Percentiles rank a stretch among this genome's conserved stretches.
Conservation (phyloP, 2,329 filamentous ascomycete species). For the Neofusicoccum parvum region DNA sequence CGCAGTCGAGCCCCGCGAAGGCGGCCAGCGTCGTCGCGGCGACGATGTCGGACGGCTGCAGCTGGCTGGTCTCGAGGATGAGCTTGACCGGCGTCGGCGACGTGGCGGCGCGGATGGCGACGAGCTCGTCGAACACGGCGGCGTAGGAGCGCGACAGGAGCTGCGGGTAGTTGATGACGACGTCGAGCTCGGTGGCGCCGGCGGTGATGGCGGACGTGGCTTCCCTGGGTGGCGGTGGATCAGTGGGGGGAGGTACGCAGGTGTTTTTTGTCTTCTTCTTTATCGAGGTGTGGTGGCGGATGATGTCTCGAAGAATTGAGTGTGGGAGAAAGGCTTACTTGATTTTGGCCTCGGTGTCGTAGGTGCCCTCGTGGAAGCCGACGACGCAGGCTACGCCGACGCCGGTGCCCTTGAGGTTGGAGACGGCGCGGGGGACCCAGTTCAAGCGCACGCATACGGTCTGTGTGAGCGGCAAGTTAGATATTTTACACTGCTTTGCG, state of each 20-base stretch:
- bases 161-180: slow-evolving; percentile 58
- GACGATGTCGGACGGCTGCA: slow-evolving; percentile 53
- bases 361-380: slow-evolving; percentile 62
- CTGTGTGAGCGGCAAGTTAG: slow-evolving; percentile 25
- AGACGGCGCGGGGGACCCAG: slow-evolving; percentile 53
- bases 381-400: slow-evolving; percentile 61
- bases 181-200: slow-evolving; percentile 60
- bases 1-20: slow-evolving; percentile 58
- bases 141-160: slow-evolving; percentile 40
- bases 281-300: neutral
- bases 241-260: neutral
- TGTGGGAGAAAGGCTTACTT: slow-evolving; percentile 26
- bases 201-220: slow-evolving; percentile 50
- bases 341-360: slow-evolving; percentile 54
- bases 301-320: neutral
- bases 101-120: slow-evolving; percentile 53
- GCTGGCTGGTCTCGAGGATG: slow-evolving; percentile 61
- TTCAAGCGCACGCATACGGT: slow-evolving; percentile 61
- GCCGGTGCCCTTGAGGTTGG: slow-evolving; percentile 50
- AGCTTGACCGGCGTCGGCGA: slow-evolving; percentile 52
- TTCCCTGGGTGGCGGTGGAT: slow-evolving; percentile 38
- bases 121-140: slow-evolving; percentile 56
- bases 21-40: slow-evolving; percentile 56
- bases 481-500: no score
- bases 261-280: neutral